These are phyloP conservation scores for Botrytis squamosa DNA, from an alignment of 2,329 filamentous ascomycete genomes.

Conservation along the genomic window DNA sequence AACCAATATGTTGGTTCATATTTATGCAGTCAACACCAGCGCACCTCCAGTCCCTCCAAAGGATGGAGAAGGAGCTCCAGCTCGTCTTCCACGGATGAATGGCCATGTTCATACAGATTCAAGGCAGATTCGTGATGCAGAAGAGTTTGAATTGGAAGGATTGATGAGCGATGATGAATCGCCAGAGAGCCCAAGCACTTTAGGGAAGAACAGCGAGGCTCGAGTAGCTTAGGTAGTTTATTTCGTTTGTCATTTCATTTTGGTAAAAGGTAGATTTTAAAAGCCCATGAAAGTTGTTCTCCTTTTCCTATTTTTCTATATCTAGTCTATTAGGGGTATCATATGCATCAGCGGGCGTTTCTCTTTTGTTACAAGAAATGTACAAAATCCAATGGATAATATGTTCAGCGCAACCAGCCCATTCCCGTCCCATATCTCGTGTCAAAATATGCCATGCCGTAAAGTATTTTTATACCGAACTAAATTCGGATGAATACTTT, in stretches of 20 bases:
- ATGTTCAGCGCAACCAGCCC: neutral
- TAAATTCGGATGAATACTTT: neutral
- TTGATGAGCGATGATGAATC: constrained; percentile 87
- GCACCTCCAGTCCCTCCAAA: constrained; percentile 40
- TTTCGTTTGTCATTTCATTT: constrained; percentile 16
- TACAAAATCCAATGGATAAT: neutral
- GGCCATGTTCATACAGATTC: constrained; percentile 47
- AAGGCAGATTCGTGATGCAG: constrained; percentile 69
- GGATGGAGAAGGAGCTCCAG: constrained; percentile 33
- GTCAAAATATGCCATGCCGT: neutral
- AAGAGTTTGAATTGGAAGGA: constrained; percentile 91
- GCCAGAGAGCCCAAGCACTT: constrained; percentile 49
- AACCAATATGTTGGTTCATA: constrained; percentile 76
- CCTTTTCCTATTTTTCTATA: neutral
- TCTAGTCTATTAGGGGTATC: constrained; percentile 17
- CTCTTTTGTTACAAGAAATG: constrained; percentile 14
- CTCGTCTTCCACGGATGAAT: constrained; percentile 33
- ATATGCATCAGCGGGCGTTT: constrained; percentile 16
- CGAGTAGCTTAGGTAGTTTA: constrained; percentile 29
- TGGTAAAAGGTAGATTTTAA: constrained; percentile 9
- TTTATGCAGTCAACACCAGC: constrained; percentile 67
- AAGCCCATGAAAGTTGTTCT: neutral
- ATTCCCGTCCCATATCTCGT: neutral
- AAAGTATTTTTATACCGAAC: neutral
- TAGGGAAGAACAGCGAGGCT: constrained; percentile 46